Percentiles rank a stretch among this genome's conserved stretches.
These are phyloP conservation scores for Aaosphaeria arxii DNA, from an alignment of 2,329 filamentous ascomycete species.

Conservation along the genomic window DNA sequence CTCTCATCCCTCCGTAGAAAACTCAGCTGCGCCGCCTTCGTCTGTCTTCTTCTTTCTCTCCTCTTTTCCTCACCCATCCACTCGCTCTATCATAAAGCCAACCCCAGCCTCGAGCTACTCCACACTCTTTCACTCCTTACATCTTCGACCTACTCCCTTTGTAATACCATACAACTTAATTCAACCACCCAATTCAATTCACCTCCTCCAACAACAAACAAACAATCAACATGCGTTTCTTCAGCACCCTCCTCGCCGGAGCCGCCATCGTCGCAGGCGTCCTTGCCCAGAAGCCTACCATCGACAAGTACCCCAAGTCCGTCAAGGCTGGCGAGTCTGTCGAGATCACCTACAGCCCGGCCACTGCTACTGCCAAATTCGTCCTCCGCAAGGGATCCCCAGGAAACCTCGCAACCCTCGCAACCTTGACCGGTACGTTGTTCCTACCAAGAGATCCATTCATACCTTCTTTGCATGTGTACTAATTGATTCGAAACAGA, in stretches of 20 bases:
- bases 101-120: slow-evolving; percentile 7
- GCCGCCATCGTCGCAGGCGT: slow-evolving; percentile 38
- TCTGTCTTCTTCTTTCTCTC: slow-evolving; percentile 4
- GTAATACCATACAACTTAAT: slow-evolving; percentile 15
- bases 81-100: too few relatives aligned
- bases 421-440: slow-evolving; percentile 47
- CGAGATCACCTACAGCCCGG: slow-evolving; percentile 49
- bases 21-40: slow-evolving; percentile 14
- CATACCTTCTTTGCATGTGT: not conserved
- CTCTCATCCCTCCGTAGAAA: slow-evolving; percentile 6
- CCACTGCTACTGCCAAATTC: slow-evolving; percentile 47
- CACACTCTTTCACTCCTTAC: slow-evolving; percentile 24
- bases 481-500: slow-evolving; percentile 18
- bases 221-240: slow-evolving; percentile 48
- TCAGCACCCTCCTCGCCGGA: slow-evolving; percentile 46
- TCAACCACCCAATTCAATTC: slow-evolving; percentile 11
- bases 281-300: slow-evolving; percentile 35
- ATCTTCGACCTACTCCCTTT: slow-evolving; percentile 8
- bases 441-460: not conserved
- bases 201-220: slow-evolving; percentile 6
- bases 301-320: slow-evolving; percentile 51
- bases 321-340: slow-evolving; percentile 49
- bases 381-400: slow-evolving; percentile 54
- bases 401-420: slow-evolving; percentile 50
- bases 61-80: slow-evolving; percentile 7